These are phyloP conservation scores for Cercospora zeae-maydis DNA, from an alignment of 2,329 filamentous ascomycete genomes.

Conservation along the genomic window DNA sequence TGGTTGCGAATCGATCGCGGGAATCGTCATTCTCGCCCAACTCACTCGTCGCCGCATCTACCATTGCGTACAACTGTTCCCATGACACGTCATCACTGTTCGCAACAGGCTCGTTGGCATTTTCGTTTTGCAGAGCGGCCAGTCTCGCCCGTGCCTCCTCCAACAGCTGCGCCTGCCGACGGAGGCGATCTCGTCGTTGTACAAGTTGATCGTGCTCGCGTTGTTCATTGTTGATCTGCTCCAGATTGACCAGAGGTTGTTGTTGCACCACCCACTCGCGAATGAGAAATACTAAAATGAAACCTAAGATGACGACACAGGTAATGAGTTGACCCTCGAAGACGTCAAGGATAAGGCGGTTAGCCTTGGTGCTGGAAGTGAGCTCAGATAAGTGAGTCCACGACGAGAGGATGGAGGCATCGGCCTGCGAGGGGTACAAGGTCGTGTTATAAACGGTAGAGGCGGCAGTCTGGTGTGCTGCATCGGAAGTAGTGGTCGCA, in stretches of 20 bases:
- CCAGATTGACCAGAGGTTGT: slow-evolving; percentile 76
- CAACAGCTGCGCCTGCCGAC: slow-evolving; percentile 30
- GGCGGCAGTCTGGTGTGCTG: slow-evolving; percentile 14
- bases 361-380: slow-evolving; percentile 68
- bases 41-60: slow-evolving; percentile 29
- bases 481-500: neutral
- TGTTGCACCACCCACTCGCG: slow-evolving; percentile 98
- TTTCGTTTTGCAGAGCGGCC: slow-evolving; percentile 26
- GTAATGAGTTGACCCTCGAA: slow-evolving; percentile 94
- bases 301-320: slow-evolving; percentile 82
- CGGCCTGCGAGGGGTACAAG: slow-evolving; percentile 20
- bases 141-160: slow-evolving; percentile 29
- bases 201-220: slow-evolving; percentile 32
- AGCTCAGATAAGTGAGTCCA: slow-evolving; percentile 53
- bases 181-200: slow-evolving; percentile 26
- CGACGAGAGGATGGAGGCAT: slow-evolving; percentile 32
- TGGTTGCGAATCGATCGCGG: slow-evolving; percentile 12
- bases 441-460: slow-evolving; percentile 10
- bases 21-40: slow-evolving; percentile 20
- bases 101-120: slow-evolving; percentile 10
- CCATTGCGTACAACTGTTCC: slow-evolving; percentile 26
- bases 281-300: slow-evolving; percentile 95
- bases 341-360: slow-evolving; percentile 74
- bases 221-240: slow-evolving; percentile 27
- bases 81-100: slow-evolving; percentile 23